Conservation (phyloP, 2,329 filamentous ascomycete genomes). For the Cladosporium sp. region DNA sequence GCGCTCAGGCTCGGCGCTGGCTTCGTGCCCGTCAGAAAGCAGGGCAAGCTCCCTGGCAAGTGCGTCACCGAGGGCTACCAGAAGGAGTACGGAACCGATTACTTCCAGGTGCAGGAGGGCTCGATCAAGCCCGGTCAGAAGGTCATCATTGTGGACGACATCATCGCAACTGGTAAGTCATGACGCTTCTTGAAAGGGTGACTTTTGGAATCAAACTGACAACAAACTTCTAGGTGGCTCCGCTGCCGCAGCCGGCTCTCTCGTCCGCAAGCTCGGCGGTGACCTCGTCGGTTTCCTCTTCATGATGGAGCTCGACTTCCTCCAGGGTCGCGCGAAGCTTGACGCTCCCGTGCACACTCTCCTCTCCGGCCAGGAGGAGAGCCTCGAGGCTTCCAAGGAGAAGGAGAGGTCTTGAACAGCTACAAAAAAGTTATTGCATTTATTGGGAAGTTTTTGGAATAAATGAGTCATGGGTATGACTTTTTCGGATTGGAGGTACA, state of each 20-base stretch:
- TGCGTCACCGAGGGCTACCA: constrained; percentile 82
- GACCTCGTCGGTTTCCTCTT: constrained; percentile 88
- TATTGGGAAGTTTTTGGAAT: background rate
- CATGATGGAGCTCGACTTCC: constrained; percentile 90
- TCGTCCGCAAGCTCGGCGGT: constrained; percentile 84
- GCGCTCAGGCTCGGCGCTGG: constrained; percentile 78
- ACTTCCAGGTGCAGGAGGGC: constrained; percentile 92
- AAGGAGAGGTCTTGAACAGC: constrained; percentile 22
- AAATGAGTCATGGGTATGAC: constrained; percentile 3
- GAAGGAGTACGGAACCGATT: constrained; percentile 95
- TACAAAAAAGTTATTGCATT: background rate
- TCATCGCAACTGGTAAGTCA: constrained; percentile 89
- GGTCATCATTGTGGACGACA: constrained; percentile 93
- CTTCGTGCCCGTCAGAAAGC: constrained; percentile 92
- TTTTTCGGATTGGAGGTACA: background rate
- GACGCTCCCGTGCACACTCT: constrained; percentile 80
- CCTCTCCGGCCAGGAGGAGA: constrained; percentile 63
- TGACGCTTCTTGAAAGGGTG: background rate
- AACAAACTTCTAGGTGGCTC: constrained; percentile 71
- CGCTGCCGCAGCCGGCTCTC: constrained; percentile 79
- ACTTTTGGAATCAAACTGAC: background rate
- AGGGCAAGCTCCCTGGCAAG: constrained; percentile 90
- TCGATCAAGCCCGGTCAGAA: constrained; percentile 82
- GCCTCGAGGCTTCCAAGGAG: constrained; percentile 22
- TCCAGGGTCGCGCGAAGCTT: constrained; percentile 89